Evolutionary conservation across 2,329 filamentous ascomycete species (phyloP).

Genomic region (Aspergillus phoenicis): DNA sequence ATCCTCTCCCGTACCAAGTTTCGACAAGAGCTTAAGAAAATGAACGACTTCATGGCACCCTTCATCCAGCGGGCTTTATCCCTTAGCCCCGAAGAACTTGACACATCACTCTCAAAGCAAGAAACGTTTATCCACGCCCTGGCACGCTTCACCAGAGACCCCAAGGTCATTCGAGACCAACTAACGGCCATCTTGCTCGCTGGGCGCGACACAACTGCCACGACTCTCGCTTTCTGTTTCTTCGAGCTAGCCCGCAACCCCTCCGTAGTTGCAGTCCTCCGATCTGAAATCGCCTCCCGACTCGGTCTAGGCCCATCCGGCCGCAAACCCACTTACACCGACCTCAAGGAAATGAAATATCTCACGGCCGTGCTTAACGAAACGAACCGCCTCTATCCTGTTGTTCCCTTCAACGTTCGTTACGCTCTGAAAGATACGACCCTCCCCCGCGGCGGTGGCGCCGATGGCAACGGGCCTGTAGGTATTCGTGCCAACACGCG

Average conservation of each 20-base stretch:
- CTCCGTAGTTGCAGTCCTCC: constrained; percentile 66
- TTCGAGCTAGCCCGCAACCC: constrained; percentile 80
- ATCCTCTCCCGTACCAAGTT: constrained; percentile 68
- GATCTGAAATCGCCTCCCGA: constrained; percentile 68
- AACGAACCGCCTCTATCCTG: constrained; percentile 54
- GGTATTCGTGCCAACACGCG: constrained; percentile 66
- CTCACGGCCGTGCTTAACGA: constrained; percentile 72
- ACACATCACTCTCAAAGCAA: constrained; percentile 67
- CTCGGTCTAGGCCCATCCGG: constrained; percentile 64
- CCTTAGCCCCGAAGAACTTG: constrained; percentile 71
- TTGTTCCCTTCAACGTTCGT: constrained; percentile 50
- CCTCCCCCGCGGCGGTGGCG: constrained; percentile 60
- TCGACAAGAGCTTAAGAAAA: constrained; percentile 63
- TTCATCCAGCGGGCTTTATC: constrained; percentile 76
- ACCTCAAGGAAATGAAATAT: constrained; percentile 88
- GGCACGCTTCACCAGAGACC: constrained; percentile 71
- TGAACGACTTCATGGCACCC: constrained; percentile 74
- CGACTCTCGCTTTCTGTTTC: constrained; percentile 76
- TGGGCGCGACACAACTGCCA: constrained; percentile 80
- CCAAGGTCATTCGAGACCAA: constrained; percentile 74
- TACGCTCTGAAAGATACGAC: constrained; percentile 45
- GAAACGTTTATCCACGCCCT: constrained; percentile 88
- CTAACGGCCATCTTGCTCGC: constrained; percentile 80
- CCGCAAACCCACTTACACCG: constrained; percentile 64
- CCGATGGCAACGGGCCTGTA: constrained; percentile 60